Evolutionary conservation across 1,284 basidiomycete species (phyloP).

Genomic region (Cystobasidium slooffiae): DNA sequence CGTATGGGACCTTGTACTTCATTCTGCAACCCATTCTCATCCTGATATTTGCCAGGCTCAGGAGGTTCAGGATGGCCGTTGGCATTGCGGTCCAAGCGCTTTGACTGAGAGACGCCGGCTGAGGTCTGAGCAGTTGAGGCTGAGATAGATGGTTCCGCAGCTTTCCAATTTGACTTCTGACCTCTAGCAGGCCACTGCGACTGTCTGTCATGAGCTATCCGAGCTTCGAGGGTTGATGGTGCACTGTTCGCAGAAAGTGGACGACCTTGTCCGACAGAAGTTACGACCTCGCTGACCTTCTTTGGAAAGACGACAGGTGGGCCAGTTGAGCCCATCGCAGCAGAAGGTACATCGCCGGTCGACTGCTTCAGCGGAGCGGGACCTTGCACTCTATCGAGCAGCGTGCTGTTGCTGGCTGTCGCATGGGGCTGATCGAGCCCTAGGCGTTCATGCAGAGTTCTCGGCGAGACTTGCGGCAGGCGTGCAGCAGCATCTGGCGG

Average conservation of each 20-base stretch:
- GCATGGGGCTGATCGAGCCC: not conserved
- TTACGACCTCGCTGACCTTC: not conserved
- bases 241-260: not conserved
- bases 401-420: not conserved
- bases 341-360: not conserved
- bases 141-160: not conserved
- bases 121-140: no score
- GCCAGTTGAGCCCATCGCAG: not conserved
- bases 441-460: slow-evolving; percentile 6
- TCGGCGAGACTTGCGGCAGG: not conserved
- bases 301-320: not conserved
- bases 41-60: not conserved
- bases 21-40: not conserved
- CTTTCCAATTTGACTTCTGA: not conserved
- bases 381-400: slow-evolving; percentile 15
- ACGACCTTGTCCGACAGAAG: slow-evolving; percentile 4
- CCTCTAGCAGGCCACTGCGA: not conserved
- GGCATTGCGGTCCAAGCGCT: not conserved
- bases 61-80: not conserved
- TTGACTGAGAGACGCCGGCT: no score
- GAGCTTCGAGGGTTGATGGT: not conserved
- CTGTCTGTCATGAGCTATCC: not conserved
- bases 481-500: no score
- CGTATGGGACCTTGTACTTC: slow-evolving; percentile 10
- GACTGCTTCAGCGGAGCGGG: not conserved